These are phyloP conservation scores for Tylopilus rubrobrunneus DNA, from an alignment of 768 basidiomycete genomes.

Conservation along the genomic window DNA sequence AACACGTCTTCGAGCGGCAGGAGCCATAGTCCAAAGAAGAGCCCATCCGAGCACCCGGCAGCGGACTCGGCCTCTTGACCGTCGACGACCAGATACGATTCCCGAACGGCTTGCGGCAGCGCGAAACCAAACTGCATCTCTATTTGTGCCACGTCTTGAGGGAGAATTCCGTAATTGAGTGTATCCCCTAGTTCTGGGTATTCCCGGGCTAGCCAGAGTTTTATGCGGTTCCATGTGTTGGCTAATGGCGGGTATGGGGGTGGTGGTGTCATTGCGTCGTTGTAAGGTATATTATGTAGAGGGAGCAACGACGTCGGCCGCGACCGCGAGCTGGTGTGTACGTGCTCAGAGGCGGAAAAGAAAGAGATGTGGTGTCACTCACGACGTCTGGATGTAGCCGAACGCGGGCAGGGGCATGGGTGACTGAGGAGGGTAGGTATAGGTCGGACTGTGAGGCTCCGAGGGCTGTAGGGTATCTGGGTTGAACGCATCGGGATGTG, in stretches of 20 bases:
- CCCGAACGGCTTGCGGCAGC: slow-evolving; percentile 83
- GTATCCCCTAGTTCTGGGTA: slow-evolving; percentile 96
- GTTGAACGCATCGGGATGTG: slow-evolving; percentile 59
- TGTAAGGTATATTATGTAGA: slow-evolving; percentile 53
- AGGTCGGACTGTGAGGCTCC: slow-evolving; percentile 48
- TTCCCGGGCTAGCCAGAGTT: slow-evolving; percentile 74
- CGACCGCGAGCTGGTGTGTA: slow-evolving; percentile 35
- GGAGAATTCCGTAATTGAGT: slow-evolving; percentile 86
- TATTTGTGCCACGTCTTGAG: slow-evolving; percentile 73
- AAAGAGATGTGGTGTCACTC: slow-evolving; percentile 10
- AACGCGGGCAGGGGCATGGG: slow-evolving; percentile 41
- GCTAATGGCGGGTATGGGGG: slow-evolving; percentile 71
- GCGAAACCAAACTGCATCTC: slow-evolving; percentile 82
- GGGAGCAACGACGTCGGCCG: slow-evolving; percentile 61
- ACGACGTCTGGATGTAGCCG: slow-evolving; percentile 60
- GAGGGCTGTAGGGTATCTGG: slow-evolving; percentile 49
- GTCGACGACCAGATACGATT: slow-evolving; percentile 83
- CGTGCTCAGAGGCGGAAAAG: slow-evolving; percentile 3
- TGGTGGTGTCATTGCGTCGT: slow-evolving; percentile 37
- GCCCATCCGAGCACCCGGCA: slow-evolving; percentile 82
- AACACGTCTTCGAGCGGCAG: slow-evolving; percentile 90
- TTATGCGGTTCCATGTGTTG: slow-evolving; percentile 81
- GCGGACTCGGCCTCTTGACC: slow-evolving; percentile 92
- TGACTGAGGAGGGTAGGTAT: slow-evolving; percentile 77
- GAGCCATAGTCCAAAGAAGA: slow-evolving; percentile 94